Conservation (phyloP, 352 stramenopile species). For the Phytopythium vexans region DNA sequence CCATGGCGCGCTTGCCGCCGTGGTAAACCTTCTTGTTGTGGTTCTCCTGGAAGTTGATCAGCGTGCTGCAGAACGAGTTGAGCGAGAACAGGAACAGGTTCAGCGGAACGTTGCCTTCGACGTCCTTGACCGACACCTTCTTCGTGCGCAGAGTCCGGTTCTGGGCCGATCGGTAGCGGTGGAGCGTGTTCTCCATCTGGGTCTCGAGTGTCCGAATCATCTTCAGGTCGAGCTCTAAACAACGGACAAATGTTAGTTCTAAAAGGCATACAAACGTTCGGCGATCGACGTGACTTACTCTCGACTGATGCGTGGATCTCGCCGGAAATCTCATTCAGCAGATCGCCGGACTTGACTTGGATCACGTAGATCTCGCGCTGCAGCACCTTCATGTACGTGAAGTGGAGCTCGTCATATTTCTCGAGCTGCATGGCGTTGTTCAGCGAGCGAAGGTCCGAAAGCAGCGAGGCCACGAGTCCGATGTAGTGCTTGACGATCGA, state of each 20-base stretch:
- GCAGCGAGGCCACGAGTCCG: conserved; percentile 53
- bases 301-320: conserved; percentile 51
- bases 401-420: conserved; percentile 68
- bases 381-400: conserved; percentile 73
- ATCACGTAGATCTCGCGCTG: conserved; percentile 83
- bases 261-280: background rate
- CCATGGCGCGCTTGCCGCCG: conserved; percentile 32
- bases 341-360: conserved; percentile 56
- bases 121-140: conserved; percentile 55
- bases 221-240: conserved; percentile 48
- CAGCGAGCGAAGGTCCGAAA: conserved; percentile 62
- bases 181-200: conserved; percentile 70
- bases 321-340: conserved; percentile 65
- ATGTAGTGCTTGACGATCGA: conserved; percentile 71
- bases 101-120: conserved; percentile 77
- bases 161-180: conserved; percentile 57
- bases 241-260: conserved; percentile 3
- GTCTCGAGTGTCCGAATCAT: conserved; percentile 38
- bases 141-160: conserved; percentile 49
- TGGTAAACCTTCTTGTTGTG: conserved; percentile 66
- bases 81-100: conserved; percentile 84
- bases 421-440: conserved; percentile 80
- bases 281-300: conserved; percentile 20
- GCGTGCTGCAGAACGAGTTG: conserved; percentile 77
- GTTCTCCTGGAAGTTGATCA: conserved; percentile 63